Percentiles rank a stretch among this genome's conserved stretches.
These are phyloP conservation scores for Botryotinia convoluta DNA, from an alignment of 2,329 filamentous ascomycete species.

Conservation along the genomic window DNA sequence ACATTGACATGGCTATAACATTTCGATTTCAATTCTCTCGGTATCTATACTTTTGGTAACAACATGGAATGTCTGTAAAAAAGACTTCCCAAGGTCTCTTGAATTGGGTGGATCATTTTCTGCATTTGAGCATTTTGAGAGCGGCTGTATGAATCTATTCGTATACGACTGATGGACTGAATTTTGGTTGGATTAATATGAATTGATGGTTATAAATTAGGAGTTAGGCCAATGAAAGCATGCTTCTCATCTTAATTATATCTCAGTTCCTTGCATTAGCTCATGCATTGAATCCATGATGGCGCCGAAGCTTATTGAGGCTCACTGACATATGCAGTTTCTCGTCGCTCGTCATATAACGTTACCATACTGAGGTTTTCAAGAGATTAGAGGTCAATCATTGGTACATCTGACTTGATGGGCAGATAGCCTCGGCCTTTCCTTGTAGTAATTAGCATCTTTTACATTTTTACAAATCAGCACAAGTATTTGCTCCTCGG, in stretches of 20 bases:
- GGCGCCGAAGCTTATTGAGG: not conserved
- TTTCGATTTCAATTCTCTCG: not conserved
- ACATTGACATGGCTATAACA: not conserved
- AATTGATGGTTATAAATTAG: not conserved
- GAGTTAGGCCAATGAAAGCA: slow-evolving; percentile 16
- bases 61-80: not conserved
- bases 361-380: not conserved
- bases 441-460: not conserved
- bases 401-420: not conserved
- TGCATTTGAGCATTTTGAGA: slow-evolving; percentile 10
- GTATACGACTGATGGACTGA: slow-evolving; percentile 18
- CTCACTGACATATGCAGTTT: not conserved
- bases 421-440: not conserved
- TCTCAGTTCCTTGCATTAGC: not conserved
- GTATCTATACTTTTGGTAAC: not conserved
- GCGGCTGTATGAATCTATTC: slow-evolving; percentile 16
- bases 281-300: not conserved
- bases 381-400: not conserved
- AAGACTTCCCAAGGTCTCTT: not conserved
- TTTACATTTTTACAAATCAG: not conserved
- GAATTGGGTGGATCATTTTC: not conserved
- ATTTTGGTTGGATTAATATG: not conserved
- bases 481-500: not conserved
- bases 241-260: not conserved
- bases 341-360: not conserved